Conservation (phyloP, 306 rosid genomes). For the Trifolium fragiferum region DNA sequence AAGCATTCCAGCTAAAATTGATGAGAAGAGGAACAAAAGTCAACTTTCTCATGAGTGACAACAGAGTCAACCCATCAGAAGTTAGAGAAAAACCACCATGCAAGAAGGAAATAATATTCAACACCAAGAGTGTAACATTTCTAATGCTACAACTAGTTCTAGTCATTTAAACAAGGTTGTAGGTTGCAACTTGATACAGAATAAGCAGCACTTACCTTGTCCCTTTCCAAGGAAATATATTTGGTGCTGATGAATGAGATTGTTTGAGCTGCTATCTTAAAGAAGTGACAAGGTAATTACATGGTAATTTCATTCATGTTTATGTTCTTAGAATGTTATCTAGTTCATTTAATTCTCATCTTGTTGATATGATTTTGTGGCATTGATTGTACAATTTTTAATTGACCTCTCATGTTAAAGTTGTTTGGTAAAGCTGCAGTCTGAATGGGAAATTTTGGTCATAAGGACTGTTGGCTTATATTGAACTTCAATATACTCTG, state of each 20-base stretch:
- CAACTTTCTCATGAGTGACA: constrained; percentile 58
- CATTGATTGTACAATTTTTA: background rate
- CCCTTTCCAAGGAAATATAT: background rate
- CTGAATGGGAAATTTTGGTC: background rate
- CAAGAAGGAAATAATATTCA: constrained; percentile 23
- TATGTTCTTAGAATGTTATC: no score
- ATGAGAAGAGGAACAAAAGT: constrained; percentile 48
- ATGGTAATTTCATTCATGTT: no score
- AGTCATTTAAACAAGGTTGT: background rate
- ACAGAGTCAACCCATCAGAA: constrained; percentile 60
- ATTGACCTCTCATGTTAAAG: background rate
- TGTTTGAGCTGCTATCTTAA: background rate
- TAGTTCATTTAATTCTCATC: no score
- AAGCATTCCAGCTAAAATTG: constrained; percentile 59
- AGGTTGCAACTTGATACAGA: background rate
- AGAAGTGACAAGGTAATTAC: background rate
- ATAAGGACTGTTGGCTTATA: no score
- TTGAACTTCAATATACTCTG: no score
- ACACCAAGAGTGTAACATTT: background rate
- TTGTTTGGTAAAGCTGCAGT: background rate
- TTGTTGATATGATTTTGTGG: background rate
- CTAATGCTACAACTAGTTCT: background rate
- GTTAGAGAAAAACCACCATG: constrained; percentile 44
- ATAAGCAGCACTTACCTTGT: background rate
- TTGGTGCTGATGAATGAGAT: background rate